A percentile compares a stretch with the other conserved stretches of the same genome.
phyloP scores from a whole-genome alignment of 805 yeast species.

The Huiozyma sinensis region DNA sequence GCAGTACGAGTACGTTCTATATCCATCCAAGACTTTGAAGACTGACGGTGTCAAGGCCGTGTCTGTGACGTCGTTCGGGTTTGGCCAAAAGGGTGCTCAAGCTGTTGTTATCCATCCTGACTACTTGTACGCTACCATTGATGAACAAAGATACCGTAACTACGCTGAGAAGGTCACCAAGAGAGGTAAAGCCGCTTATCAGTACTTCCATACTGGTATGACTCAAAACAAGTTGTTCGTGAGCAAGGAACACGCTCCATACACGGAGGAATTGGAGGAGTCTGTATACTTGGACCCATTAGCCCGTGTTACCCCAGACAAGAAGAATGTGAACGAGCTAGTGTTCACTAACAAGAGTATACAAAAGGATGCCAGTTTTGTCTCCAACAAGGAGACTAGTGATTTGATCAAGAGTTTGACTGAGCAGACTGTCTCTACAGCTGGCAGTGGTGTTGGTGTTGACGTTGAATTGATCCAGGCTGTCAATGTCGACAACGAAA shows the following conservation, averaged over 20 bases:
- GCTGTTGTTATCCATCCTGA: conserved; percentile 88
- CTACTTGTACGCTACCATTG: conserved; percentile 78
- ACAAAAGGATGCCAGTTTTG: conserved; percentile 36
- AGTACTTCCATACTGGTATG: conserved; percentile 93
- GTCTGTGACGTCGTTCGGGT: conserved; percentile 94
- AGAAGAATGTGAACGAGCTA: conserved; percentile 31
- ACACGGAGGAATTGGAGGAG: conserved; percentile 77
- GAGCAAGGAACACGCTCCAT: conserved; percentile 91
- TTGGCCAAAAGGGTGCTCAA: conserved; percentile 99
- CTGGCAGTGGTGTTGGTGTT: conserved; percentile 60
- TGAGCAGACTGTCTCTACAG: conserved; percentile 27
- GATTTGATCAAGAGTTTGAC: conserved; percentile 49
- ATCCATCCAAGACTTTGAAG: conserved; percentile 86
- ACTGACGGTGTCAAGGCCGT: conserved; percentile 98
- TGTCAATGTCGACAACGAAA: conserved; percentile 76
- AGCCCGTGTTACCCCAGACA: conserved; percentile 38
- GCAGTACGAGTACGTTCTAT: conserved; percentile 78
- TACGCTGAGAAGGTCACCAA: conserved; percentile 61
- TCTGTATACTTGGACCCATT: conserved; percentile 92
- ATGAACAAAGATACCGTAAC: conserved; percentile 55
- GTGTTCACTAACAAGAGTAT: conserved; percentile 40
- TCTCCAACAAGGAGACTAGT: conserved; percentile 44
- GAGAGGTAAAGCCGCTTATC: conserved; percentile 83
- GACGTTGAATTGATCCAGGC: conserved; percentile 86
- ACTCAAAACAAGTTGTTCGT: conserved; percentile 83